Percentiles rank a stretch among this genome's conserved stretches.
phyloP scores from a whole-genome alignment of 768 basidiomycete species.

The Rhizopogon sp. region DNA sequence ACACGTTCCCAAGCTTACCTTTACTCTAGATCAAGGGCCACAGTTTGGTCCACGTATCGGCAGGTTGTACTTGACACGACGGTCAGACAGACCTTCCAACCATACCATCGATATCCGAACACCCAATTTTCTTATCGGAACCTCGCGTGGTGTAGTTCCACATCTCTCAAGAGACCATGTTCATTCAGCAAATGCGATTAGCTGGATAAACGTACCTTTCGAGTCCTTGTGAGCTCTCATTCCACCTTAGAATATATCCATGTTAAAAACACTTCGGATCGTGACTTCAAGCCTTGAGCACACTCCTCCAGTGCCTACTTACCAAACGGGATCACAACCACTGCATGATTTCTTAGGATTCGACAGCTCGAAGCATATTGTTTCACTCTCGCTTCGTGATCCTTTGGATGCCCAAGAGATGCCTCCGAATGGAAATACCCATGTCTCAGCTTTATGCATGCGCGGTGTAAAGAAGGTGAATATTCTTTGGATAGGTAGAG shows the following conservation, averaged over 20 bases:
- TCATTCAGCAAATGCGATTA: constrained; percentile 39
- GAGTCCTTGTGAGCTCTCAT: constrained; percentile 70
- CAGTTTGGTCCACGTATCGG: constrained; percentile 25
- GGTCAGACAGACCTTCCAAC: not conserved
- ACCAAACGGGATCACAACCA: constrained; percentile 46
- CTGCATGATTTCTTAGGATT: constrained; percentile 68
- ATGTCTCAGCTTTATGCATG: constrained; percentile 52
- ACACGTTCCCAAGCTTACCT: constrained; percentile 13
- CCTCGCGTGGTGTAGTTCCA: constrained; percentile 70
- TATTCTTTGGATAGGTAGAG: constrained; percentile 1
- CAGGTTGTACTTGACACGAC: constrained; percentile 13
- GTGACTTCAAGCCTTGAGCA: constrained; percentile 52
- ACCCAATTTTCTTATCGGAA: constrained; percentile 55
- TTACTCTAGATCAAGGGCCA: constrained; percentile 7
- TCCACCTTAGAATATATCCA: not conserved
- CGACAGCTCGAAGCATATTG: constrained; percentile 37
- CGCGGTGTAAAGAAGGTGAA: constrained; percentile 70
- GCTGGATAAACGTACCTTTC: constrained; percentile 68
- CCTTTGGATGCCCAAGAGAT: constrained; percentile 60
- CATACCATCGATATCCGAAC: constrained; percentile 43
- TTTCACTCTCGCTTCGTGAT: constrained; percentile 62
- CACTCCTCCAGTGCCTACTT: constrained; percentile 59
- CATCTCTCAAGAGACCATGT: constrained; percentile 69
- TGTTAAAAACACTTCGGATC: not conserved
- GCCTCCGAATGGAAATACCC: constrained; percentile 64